phyloP scores from a whole-genome alignment of 768 basidiomycete species.

The Kwoniella heveanensis region DNA sequence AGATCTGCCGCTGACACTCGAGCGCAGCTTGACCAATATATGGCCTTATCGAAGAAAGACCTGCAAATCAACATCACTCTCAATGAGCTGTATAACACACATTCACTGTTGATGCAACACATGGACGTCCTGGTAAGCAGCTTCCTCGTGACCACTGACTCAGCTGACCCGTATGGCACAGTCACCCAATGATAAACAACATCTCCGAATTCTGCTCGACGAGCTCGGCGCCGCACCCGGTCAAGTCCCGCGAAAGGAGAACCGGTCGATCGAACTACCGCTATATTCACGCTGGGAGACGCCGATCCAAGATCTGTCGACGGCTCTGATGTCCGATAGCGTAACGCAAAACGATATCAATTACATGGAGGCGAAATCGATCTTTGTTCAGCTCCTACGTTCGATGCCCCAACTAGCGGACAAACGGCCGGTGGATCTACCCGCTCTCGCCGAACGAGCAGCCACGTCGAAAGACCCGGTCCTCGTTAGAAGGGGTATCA shows the following conservation, averaged over 20 bases:
- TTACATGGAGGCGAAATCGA: conserved; percentile 99
- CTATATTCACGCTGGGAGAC: conserved; percentile 99
- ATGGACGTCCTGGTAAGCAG: conserved; percentile 82
- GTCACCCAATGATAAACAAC: conserved; percentile 97
- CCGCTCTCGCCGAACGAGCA: conserved; percentile 85
- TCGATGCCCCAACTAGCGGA: conserved; percentile 83
- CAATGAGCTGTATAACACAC: conserved; percentile 99
- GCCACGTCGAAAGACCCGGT: conserved; percentile 97
- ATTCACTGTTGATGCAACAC: conserved; percentile 90
- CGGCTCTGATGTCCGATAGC: conserved; percentile 82
- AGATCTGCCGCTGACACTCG: conserved; percentile 1
- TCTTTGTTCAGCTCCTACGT: conserved; percentile 95
- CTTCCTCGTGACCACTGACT: not conserved
- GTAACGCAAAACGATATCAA: conserved; percentile 97
- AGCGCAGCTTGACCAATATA: conserved; percentile 95
- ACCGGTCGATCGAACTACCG: conserved; percentile 84
- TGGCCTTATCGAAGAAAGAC: conserved; percentile 99
- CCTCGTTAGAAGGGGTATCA: conserved; percentile 95
- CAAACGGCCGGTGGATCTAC: conserved; percentile 84
- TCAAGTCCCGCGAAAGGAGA: conserved; percentile 98
- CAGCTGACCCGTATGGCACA: conserved; percentile 51
- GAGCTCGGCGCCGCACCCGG: conserved; percentile 90
- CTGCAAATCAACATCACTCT: conserved; percentile 96
- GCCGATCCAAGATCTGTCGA: conserved; percentile 95
- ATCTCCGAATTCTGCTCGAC: conserved; percentile 92